Conservation (phyloP, 2,329 filamentous ascomycete genomes). For the Aspergillus fumigatus region DNA sequence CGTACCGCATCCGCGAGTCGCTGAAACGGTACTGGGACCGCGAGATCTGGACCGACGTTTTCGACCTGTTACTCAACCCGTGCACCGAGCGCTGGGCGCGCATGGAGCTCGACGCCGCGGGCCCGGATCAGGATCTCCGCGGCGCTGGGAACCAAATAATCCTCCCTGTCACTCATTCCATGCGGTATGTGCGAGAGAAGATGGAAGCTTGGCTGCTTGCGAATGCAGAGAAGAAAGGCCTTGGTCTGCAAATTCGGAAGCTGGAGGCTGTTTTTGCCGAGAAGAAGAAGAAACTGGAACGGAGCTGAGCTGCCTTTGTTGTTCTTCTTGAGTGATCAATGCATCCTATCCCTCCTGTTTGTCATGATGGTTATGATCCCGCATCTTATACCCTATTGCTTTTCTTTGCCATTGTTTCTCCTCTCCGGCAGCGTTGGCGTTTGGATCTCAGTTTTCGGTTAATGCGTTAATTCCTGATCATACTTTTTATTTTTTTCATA, state of each 20-base stretch:
- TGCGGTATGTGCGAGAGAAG: slow-evolving; percentile 64
- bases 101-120: slow-evolving; percentile 47
- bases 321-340: not conserved
- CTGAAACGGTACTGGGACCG: slow-evolving; percentile 97
- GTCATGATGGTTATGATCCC: not conserved
- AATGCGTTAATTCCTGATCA: not conserved
- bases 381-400: slow-evolving; percentile 7
- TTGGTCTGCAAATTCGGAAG: slow-evolving; percentile 53
- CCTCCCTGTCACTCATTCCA: slow-evolving; percentile 68
- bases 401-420: slow-evolving; percentile 1
- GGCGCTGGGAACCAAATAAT: slow-evolving; percentile 22
- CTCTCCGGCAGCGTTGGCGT: slow-evolving; percentile 12
- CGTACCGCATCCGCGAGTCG: slow-evolving; percentile 74
- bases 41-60: slow-evolving; percentile 79
- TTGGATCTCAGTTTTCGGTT: slow-evolving; percentile 4
- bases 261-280: slow-evolving; percentile 66
- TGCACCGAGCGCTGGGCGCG: slow-evolving; percentile 53
- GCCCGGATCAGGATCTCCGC: slow-evolving; percentile 1
- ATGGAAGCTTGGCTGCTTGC: slow-evolving; percentile 82
- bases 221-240: slow-evolving; percentile 75
- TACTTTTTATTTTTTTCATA: not conserved
- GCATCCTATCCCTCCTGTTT: not conserved
- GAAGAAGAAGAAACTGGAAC: slow-evolving; percentile 38
- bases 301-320: slow-evolving; percentile 5
- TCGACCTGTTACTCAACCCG: slow-evolving; percentile 84